phyloP scores from a whole-genome alignment of 108 stramenopile genomes.

The Cylindrotheca closterium region DNA sequence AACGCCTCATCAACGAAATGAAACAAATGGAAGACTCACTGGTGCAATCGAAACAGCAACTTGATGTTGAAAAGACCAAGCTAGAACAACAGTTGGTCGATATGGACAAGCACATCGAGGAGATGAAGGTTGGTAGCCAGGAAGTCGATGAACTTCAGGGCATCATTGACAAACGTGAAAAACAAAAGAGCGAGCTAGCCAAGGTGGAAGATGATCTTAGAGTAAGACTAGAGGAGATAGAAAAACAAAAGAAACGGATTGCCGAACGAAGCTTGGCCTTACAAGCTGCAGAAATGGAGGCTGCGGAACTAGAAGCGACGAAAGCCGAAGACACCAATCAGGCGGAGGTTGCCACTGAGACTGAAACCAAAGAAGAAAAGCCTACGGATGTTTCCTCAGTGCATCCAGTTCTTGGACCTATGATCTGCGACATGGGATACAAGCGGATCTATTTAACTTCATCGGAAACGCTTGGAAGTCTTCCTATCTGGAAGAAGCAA shows the following conservation, averaged over 20 bases:
- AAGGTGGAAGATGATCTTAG: conserved; percentile 5
- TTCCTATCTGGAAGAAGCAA: conserved; percentile 81
- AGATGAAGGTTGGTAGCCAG: conserved; percentile 40
- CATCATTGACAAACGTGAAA: conserved; percentile 30
- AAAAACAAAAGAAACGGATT: conserved; percentile 5
- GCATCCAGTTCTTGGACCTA: conserved; percentile 71
- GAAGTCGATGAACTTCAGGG: conserved; percentile 30
- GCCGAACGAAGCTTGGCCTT: background rate
- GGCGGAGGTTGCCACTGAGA: background rate
- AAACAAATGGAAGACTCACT: background rate
- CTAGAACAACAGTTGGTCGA: conserved; percentile 1
- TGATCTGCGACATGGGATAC: conserved; percentile 53
- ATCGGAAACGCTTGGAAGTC: conserved; percentile 34
- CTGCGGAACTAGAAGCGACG: background rate
- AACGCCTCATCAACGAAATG: conserved; percentile 6
- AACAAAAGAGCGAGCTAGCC: conserved; percentile 4
- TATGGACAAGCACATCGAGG: conserved; percentile 1
- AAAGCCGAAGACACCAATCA: background rate
- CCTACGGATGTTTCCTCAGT: background rate
- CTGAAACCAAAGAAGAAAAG: background rate
- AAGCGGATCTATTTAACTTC: conserved; percentile 65
- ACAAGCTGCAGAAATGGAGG: background rate
- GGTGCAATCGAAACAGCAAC: background rate
- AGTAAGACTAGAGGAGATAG: conserved; percentile 6
- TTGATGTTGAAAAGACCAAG: conserved; percentile 1